phyloP scores from a whole-genome alignment of 257 asterid species.

The Pogostemon cablin region DNA sequence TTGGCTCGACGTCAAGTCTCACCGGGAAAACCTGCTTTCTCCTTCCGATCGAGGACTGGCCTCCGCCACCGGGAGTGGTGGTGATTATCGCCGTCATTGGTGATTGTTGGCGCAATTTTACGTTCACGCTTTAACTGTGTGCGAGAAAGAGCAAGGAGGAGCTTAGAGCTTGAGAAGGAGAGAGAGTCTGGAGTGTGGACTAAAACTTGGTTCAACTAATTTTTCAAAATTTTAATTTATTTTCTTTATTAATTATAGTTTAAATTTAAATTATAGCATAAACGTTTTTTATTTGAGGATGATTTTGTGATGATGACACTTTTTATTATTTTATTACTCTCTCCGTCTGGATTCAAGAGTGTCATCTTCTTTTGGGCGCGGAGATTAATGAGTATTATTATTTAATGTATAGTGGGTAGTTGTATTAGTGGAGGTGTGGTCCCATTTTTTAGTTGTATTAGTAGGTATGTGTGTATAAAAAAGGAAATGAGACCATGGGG shows the following conservation, averaged over 20 bases:
- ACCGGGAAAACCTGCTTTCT: conserved; percentile 40
- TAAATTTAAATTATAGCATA: not conserved
- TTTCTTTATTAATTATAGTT: not conserved
- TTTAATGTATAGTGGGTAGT: no score
- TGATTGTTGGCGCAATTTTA: not conserved
- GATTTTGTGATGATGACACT: conserved; percentile 33
- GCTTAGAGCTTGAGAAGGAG: not conserved
- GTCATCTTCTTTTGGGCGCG: no score
- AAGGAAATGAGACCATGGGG: no score
- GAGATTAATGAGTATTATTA: no score
- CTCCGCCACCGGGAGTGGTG: conserved; percentile 35
- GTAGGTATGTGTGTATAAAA: no score
- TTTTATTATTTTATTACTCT: not conserved
- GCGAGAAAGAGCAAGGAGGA: not conserved
- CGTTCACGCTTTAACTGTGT: conserved; percentile 22
- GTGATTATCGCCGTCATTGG: conserved; percentile 38
- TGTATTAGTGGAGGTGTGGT: no score
- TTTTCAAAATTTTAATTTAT: not conserved
- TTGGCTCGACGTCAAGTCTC: conserved; percentile 36
- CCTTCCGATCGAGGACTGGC: conserved; percentile 32
- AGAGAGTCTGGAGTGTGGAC: conserved; percentile 14
- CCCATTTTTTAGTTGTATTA: no score
- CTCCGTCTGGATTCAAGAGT: not conserved
- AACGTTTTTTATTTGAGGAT: conserved; percentile 4
- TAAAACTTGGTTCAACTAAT: not conserved